Evolutionary conservation across 768 basidiomycete genomes (phyloP), one percentile per base, ranked within the genome.

Genomic region (Lentinula sp.): DNA sequence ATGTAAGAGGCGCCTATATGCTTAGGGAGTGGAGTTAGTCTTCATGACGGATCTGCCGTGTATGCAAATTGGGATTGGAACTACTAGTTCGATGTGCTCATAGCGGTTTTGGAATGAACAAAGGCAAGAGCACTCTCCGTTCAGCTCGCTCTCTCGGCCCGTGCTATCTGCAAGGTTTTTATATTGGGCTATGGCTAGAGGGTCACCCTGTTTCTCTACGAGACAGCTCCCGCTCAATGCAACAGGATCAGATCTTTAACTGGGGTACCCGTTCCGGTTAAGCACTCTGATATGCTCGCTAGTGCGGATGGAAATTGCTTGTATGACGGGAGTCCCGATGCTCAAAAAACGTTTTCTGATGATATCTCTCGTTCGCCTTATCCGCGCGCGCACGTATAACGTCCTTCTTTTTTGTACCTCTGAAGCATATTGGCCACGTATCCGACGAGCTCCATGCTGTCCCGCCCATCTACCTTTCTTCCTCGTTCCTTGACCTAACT

Each of bases 321-420:
- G 40, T 56, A 35, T 56, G 55, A 43, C 55, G 55, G 28, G 31
- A 40, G 10, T 23, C 28, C 55, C 55, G 55, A 32, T 56, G 39
- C 28, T 45, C 46, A 40, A 45, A 23, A 48, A 49, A 51, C 57
- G 40, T 59, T 45, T 45, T 37, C 57, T 49, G 57, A 51, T 59
- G 45, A 43, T 48, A n/a, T 15, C 46, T 4, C 46, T 49, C n/a
- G 45, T 39, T 59, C 49, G 46, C 46, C 57, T 40, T 59, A 49
- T 45, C 57, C 43, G 46, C 43, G 45, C 40, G 57, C 55, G 5
- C 55, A 56, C 55, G 55, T 31, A 28, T 21, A 7, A 43, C 6
- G 18, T 1, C n/a, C 21, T 28, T 43, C 23, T 40, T 42, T 55
- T 55, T 56, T 21, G 39, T 34, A 39, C 53, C 34, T 42, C 40